Percentiles rank a stretch among this genome's conserved stretches.
Conservation (phyloP, 805 yeast species). For the Yarrowia sp. region DNA sequence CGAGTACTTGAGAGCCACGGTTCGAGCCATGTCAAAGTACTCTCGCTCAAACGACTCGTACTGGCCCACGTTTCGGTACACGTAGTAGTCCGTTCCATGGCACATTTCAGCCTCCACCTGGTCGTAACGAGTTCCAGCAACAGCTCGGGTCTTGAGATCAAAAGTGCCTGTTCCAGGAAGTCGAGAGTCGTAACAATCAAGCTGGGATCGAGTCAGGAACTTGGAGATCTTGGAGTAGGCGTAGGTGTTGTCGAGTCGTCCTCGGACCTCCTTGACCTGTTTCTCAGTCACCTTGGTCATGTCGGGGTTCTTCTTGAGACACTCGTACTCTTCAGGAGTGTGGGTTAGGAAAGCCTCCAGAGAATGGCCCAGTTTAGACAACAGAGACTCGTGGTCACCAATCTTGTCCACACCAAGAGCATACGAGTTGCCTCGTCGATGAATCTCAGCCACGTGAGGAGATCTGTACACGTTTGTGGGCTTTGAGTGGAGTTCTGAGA, state of each 20-base stretch:
- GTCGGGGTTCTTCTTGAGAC: slow-evolving; percentile 36
- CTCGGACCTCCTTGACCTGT: slow-evolving; percentile 14
- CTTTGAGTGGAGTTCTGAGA: background rate
- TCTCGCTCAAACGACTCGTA: slow-evolving; percentile 84
- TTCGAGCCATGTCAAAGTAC: slow-evolving; percentile 64
- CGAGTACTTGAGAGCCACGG: slow-evolving; percentile 77
- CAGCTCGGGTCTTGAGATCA: slow-evolving; percentile 90
- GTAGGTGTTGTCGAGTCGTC: slow-evolving; percentile 42
- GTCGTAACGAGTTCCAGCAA: slow-evolving; percentile 79
- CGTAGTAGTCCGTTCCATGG: slow-evolving; percentile 66
- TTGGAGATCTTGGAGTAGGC: slow-evolving; percentile 68
- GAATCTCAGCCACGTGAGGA: slow-evolving; percentile 16
- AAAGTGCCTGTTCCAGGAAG: slow-evolving; percentile 90
- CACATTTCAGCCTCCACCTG: slow-evolving; percentile 36
- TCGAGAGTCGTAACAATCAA: slow-evolving; percentile 73
- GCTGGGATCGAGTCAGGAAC: slow-evolving; percentile 82
- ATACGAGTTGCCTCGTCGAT: slow-evolving; percentile 39
- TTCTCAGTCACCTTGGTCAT: slow-evolving; percentile 9
- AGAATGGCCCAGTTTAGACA: slow-evolving; percentile 73
- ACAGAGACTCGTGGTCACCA: slow-evolving; percentile 59
- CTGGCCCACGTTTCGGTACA: slow-evolving; percentile 57
- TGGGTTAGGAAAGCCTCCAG: slow-evolving; percentile 73
- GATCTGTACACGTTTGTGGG: slow-evolving; percentile 7
- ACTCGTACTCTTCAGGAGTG: slow-evolving; percentile 49
- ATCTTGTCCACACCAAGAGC: slow-evolving; percentile 72